A percentile compares a stretch with the other conserved stretches of the same genome.
phyloP scores from a whole-genome alignment of 768 basidiomycete genomes.

The Termitomyces sp. region DNA sequence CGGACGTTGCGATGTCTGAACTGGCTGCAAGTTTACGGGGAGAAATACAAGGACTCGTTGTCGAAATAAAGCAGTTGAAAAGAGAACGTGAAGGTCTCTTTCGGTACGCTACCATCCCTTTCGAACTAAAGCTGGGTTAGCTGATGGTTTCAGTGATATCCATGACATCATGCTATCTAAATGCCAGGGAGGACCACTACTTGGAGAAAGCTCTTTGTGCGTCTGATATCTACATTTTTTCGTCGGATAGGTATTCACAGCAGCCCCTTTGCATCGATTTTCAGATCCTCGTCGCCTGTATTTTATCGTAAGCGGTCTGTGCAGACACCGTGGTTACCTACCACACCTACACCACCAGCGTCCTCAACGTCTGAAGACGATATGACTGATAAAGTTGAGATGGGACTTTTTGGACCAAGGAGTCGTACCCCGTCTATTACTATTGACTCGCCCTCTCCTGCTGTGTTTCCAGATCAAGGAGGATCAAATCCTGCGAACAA shows the following conservation, averaged over 20 bases:
- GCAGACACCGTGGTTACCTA: slow-evolving; percentile 6
- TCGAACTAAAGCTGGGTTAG: neutral
- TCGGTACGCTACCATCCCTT: slow-evolving; percentile 1
- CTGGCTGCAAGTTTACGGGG: slow-evolving; percentile 6
- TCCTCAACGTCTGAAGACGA: neutral
- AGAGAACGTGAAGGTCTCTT: slow-evolving; percentile 10
- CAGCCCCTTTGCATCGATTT: neutral
- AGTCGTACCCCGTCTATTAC: slow-evolving; percentile 6
- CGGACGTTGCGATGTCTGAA: slow-evolving; percentile 9
- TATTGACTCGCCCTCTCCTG: neutral
- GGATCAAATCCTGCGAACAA: neutral
- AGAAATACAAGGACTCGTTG: slow-evolving; percentile 8
- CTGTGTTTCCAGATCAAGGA: neutral
- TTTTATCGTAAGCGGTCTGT: neutral
- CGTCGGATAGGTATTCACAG: neutral
- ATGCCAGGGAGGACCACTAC: neutral
- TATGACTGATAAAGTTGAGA: neutral
- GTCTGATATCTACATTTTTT: neutral
- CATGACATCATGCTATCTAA: slow-evolving; percentile 13
- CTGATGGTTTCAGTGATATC: slow-evolving; percentile 8
- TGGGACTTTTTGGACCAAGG: slow-evolving; percentile 10
- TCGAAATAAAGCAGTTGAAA: slow-evolving; percentile 9
- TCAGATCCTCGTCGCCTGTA: neutral
- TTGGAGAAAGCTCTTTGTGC: neutral
- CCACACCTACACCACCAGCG: neutral